These are phyloP conservation scores for Paulownia fortunei DNA, from an alignment of 257 asterid species.

Conservation along the genomic window DNA sequence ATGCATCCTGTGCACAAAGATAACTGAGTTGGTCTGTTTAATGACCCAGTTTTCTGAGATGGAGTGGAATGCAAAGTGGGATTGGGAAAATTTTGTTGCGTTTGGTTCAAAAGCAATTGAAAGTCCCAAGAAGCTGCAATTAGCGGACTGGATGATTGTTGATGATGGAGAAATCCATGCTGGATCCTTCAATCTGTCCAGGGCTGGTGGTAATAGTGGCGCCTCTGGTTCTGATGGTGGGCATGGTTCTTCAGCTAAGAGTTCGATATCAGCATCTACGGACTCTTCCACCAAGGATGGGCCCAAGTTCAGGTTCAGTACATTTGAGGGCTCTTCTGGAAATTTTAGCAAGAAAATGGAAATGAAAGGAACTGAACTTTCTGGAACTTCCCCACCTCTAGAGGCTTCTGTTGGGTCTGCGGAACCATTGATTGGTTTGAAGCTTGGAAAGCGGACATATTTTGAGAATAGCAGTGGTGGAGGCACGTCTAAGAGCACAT, in stretches of 20 bases:
- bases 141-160: constrained; percentile 66
- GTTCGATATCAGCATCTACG: constrained; percentile 67
- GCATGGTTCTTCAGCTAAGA: constrained; percentile 67
- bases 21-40: constrained; percentile 27
- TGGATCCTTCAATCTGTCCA: constrained; percentile 59
- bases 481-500: constrained; percentile 44
- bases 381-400: constrained; percentile 48
- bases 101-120: constrained; percentile 58
- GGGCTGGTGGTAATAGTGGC: constrained; percentile 45
- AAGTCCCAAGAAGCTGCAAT: constrained; percentile 64
- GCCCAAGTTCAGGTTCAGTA: constrained; percentile 41
- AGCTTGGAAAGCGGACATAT: constrained; percentile 85
- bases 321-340: constrained; percentile 41
- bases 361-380: constrained; percentile 22
- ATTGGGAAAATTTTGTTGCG: constrained; percentile 65
- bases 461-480: constrained; percentile 60
- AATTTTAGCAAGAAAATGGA: constrained; percentile 33
- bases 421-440: constrained; percentile 72
- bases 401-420: constrained; percentile 56
- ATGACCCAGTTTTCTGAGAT: constrained; percentile 52
- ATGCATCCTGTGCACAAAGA: constrained; percentile 37
- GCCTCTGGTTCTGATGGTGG: constrained; percentile 54
- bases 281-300: constrained; percentile 59
- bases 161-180: constrained; percentile 65
- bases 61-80: constrained; percentile 85